Base-by-base conservation (phyloP, 2,329 filamentous ascomycete genomes). In the Bretziella fagacearum region DNA sequence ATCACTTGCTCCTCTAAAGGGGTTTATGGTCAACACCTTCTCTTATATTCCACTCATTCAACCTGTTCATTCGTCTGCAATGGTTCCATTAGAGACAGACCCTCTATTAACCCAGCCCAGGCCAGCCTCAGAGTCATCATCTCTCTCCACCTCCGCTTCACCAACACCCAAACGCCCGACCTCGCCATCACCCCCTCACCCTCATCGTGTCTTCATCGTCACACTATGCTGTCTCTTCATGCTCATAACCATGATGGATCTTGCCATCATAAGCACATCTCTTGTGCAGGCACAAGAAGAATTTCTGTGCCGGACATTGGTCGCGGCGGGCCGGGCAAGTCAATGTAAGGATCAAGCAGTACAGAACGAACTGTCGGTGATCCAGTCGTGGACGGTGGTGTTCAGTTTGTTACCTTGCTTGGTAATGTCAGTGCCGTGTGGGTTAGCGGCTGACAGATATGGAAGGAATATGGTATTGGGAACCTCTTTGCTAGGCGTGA, bases 341-440 rank as follows among this genome's bases (percentile, higher is more conserved):
- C 40, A 47, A 6, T 55, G 54, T 45, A 55, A 55, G 46, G 49
- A 48, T n/a, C 43, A 32, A n/a, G 40, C 23, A 4, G 52, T 55
- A 7, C 53, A 55, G 52, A 37, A 52, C 1, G 54, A 55, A 47
- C 47, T 55, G 29, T 53, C 53, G 4, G 20, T 54, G 4, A 50
- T 54, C 4, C 36, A 35, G 15, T 54, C 53, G 3, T 54, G 54
- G 51, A 46, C 53, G 17, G 41, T 51, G 6, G 52, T 53, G 5
- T 53, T 55, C 33, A 47, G 26, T 11, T 23, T 54, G 23, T 29
- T 55, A 15, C 54, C 53, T 2, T 50, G 50, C 20, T 35, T 54
- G 3, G 22, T 54, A 2, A 53, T 49, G 30, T 50, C 50, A 6
- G 48, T 55, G 5, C 54, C 52, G 17, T 54, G 50, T 44, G 53